Evolutionary conservation across 495 filamentous ascomycete species (phyloP).

Genomic region (Annulohypoxylon nitens): DNA sequence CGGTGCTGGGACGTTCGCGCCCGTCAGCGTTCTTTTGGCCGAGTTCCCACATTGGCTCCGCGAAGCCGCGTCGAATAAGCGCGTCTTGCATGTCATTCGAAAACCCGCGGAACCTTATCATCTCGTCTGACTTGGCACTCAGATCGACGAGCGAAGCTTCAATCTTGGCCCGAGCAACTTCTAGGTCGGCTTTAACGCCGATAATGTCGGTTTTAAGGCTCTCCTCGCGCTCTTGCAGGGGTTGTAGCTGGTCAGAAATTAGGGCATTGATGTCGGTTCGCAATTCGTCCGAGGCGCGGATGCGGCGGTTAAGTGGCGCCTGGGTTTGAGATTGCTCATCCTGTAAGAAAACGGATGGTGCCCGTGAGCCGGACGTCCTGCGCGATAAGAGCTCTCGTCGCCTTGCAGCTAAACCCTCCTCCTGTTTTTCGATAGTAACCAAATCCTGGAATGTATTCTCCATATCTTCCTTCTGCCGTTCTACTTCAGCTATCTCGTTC

Average conservation of each 20-base stretch:
- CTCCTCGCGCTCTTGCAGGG: neutral
- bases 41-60: slow-evolving; percentile 9
- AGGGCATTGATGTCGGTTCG: slow-evolving; percentile 5
- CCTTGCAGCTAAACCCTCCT: neutral
- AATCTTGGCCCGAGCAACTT: neutral
- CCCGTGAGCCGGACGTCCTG: neutral
- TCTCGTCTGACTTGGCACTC: slow-evolving; percentile 6
- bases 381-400: slow-evolving; percentile 1
- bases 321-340: neutral
- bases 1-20: neutral
- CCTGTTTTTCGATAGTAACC: slow-evolving; percentile 7
- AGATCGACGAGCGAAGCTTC: neutral
- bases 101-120: slow-evolving; percentile 4
- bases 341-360: neutral
- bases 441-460: neutral
- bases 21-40: slow-evolving; percentile 3
- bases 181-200: neutral
- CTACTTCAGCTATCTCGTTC: neutral
- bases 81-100: slow-evolving; percentile 5
- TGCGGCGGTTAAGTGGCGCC: neutral
- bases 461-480: neutral
- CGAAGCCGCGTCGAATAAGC: slow-evolving; percentile 10
- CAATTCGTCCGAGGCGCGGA: slow-evolving; percentile 3
- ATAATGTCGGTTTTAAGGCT: neutral
- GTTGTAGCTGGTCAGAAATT: neutral